Conservation (phyloP, 2,329 filamentous ascomycete species). For the Stylonectria norvegica region DNA sequence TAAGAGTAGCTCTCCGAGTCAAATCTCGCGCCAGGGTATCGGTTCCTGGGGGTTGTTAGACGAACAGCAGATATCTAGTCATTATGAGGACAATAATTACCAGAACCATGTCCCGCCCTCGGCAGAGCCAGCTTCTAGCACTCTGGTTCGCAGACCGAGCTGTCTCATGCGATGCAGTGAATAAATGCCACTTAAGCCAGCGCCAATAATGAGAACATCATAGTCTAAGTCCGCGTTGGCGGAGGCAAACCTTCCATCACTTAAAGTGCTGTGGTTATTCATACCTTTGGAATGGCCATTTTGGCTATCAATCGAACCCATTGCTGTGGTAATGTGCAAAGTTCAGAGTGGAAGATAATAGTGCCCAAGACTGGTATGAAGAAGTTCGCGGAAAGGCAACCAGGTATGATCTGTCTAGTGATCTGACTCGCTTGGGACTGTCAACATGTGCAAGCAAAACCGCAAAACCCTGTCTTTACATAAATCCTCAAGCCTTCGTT, state of each 20-base stretch:
- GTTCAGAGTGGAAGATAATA: too few relatives aligned
- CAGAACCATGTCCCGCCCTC: constrained; percentile 47
- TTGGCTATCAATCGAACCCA: too few relatives aligned
- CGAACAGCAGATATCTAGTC: too few relatives aligned
- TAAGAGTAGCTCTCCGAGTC: constrained; percentile 40
- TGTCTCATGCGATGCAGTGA: constrained; percentile 39
- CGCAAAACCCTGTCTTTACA: too few relatives aligned
- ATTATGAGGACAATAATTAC: constrained; percentile 14
- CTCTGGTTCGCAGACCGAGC: constrained; percentile 33
- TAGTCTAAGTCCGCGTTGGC: constrained; percentile 13
- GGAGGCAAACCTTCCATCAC: too few relatives aligned
- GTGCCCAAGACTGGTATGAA: too few relatives aligned
- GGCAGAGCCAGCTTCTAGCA: constrained; percentile 38
- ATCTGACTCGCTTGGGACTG: too few relatives aligned
- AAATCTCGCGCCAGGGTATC: constrained; percentile 40
- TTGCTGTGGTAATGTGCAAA: too few relatives aligned
- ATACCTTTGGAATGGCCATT: not conserved
- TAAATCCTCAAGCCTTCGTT: too few relatives aligned
- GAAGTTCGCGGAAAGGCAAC: too few relatives aligned
- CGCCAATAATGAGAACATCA: constrained; percentile 20
- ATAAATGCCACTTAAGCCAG: constrained; percentile 38
- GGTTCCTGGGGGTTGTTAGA: constrained; percentile 30
- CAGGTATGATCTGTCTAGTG: too few relatives aligned
- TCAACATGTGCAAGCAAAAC: too few relatives aligned
- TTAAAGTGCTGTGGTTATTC: not conserved